phyloP scores from a whole-genome alignment of 2,329 filamentous ascomycete genomes.

The Talaromyces sp. region DNA sequence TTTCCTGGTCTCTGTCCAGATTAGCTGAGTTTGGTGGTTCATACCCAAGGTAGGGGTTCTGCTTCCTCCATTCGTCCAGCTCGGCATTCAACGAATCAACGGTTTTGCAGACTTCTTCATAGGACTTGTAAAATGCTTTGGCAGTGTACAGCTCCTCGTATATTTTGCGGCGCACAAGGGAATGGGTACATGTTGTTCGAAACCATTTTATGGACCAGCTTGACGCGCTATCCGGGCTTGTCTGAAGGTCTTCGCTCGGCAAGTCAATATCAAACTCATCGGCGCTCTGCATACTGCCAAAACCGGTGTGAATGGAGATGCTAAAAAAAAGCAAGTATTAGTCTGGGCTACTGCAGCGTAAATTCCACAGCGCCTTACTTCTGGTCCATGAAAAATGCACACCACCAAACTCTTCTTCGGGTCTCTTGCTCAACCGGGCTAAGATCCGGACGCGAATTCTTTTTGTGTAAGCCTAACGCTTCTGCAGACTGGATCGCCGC shows the following conservation, averaged over 20 bases:
- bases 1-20: slow-evolving; percentile 70
- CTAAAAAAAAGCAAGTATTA: slow-evolving; percentile 20
- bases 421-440: slow-evolving; percentile 89
- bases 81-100: slow-evolving; percentile 83
- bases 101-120: slow-evolving; percentile 80
- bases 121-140: slow-evolving; percentile 77
- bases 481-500: slow-evolving; percentile 83
- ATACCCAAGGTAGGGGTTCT: slow-evolving; percentile 65
- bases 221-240: slow-evolving; percentile 61
- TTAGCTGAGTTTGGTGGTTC: slow-evolving; percentile 87
- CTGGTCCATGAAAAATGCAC: slow-evolving; percentile 65
- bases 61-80: slow-evolving; percentile 86
- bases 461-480: slow-evolving; percentile 88
- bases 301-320: slow-evolving; percentile 61
- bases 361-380: slow-evolving; percentile 40
- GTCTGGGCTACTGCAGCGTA: not conserved
- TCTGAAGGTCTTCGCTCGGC: slow-evolving; percentile 77
- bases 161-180: slow-evolving; percentile 82
- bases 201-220: slow-evolving; percentile 88
- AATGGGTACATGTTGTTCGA: slow-evolving; percentile 83
- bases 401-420: slow-evolving; percentile 69
- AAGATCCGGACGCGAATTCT: slow-evolving; percentile 78
- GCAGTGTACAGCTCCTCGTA: slow-evolving; percentile 86
- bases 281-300: slow-evolving; percentile 63
- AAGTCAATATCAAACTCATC: slow-evolving; percentile 90